Evolutionary conservation across 164 flowering plant species (phyloP), one percentile per base, ranked within the genome.

Genomic region (Taxillus chinensis): DNA sequence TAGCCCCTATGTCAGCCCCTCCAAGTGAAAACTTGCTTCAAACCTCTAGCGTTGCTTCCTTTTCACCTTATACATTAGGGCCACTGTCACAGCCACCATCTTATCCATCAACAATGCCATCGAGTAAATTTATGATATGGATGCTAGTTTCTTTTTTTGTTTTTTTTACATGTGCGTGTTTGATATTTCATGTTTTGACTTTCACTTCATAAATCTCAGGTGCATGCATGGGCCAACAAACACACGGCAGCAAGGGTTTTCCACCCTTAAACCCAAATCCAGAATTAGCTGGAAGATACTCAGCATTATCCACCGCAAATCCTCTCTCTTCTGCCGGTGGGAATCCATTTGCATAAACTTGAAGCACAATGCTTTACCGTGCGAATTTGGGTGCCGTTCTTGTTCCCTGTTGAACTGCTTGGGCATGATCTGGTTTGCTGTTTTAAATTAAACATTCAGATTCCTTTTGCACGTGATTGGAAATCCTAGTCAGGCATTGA

Each of bases 341-440:
- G 43, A 87, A 85, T 64, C 95, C 95, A 64, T 87, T 85, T 77
- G 90, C 86, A 9, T 87, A 69, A 73, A 40, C 59, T 8, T 16
- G 38, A 60, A 54, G 57, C 52, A 41, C 17, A 41, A 46, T 15
- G 17, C 39, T 53, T 15, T 27, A 27, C 39, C 59, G 14, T 57
- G 27, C 56, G 61, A 55, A 17, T 62, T 71, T 40, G 40, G 63
- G 63, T 45, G 69, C 65, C 68, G 62, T 68, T 65, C 66, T 52
- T 75, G 75, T 68, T 71, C 49, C 62, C 71, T 58, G 46, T 66
- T 49, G 57, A 64, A 62, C 43, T 65, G 71, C 68, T 65, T 68
- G 75, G 50, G 50, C 64, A 45, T 68, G 27, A 63, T 67, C 70
- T 67, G 71, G 59, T 69, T 66, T 68, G 17, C 55, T 60, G 17